phyloP scores from a whole-genome alignment of 352 stramenopile genomes.

The Phytophthora brassicae region DNA sequence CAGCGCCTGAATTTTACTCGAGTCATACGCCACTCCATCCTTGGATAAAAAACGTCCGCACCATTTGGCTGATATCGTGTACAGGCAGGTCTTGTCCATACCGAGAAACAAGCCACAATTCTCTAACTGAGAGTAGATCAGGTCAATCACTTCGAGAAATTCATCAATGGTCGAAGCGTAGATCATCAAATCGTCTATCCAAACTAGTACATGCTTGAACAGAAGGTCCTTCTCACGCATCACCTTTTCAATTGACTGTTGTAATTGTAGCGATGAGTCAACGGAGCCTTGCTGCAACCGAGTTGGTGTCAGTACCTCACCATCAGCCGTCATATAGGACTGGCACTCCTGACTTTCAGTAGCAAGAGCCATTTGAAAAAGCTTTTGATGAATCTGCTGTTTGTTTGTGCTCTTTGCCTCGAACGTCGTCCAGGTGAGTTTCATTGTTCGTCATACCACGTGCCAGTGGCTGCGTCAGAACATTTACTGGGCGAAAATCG shows the following conservation, averaged over 20 bases:
- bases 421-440: slow-evolving; percentile 5
- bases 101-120: slow-evolving; percentile 1
- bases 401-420: background rate
- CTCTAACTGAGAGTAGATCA: background rate
- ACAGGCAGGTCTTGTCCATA: slow-evolving; percentile 1
- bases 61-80: background rate
- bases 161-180: slow-evolving; percentile 1
- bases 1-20: background rate
- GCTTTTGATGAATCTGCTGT: slow-evolving; percentile 14
- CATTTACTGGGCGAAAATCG: background rate
- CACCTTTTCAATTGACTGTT: background rate
- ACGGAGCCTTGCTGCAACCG: background rate
- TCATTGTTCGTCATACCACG: slow-evolving; percentile 13
- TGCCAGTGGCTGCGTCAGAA: background rate
- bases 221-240: background rate
- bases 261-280: background rate
- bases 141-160: background rate
- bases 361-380: background rate
- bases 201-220: background rate
- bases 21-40: background rate
- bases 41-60: background rate
- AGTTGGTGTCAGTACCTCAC: background rate
- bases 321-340: slow-evolving; percentile 4
- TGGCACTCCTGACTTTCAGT: background rate
- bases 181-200: background rate